phyloP scores from a whole-genome alignment of 2,329 filamentous ascomycete genomes.

The Pseudogymnoascus sp. region DNA sequence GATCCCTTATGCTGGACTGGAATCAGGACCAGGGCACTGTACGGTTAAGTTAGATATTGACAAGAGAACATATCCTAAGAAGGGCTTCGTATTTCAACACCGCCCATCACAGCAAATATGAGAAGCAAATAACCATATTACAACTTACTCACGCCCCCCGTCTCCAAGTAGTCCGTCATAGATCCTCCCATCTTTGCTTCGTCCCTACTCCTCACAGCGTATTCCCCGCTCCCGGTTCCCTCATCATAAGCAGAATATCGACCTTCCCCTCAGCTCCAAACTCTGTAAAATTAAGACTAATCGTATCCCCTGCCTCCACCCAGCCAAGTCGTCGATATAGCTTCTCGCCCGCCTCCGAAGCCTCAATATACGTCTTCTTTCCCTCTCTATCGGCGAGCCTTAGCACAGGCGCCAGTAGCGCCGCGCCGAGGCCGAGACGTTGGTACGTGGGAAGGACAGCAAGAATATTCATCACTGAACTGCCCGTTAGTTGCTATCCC shows the following conservation, averaged over 20 bases:
- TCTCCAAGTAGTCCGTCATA: too few relatives aligned
- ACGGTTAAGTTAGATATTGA: background rate
- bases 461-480: conserved; percentile 28
- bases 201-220: background rate
- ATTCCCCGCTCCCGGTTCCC: background rate
- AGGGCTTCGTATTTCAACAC: background rate
- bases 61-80: background rate
- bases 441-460: conserved; percentile 30
- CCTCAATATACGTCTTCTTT: conserved; percentile 32
- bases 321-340: conserved; percentile 35
- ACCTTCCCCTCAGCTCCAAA: background rate
- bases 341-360: conserved; percentile 28
- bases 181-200: too few relatives aligned
- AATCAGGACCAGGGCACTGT: too few relatives aligned
- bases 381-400: conserved; percentile 30
- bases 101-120: background rate
- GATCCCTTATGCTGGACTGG: too few relatives aligned
- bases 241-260: background rate
- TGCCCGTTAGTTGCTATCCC: background rate
- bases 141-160: background rate
- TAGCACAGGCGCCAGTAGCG: conserved; percentile 30
- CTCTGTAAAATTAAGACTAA: background rate
- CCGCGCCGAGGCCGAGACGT: conserved; percentile 30
- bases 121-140: background rate
- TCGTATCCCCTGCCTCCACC: conserved; percentile 21